Base-by-base conservation (phyloP, 768 basidiomycete species). In the Crucibulum laeve region DNA sequence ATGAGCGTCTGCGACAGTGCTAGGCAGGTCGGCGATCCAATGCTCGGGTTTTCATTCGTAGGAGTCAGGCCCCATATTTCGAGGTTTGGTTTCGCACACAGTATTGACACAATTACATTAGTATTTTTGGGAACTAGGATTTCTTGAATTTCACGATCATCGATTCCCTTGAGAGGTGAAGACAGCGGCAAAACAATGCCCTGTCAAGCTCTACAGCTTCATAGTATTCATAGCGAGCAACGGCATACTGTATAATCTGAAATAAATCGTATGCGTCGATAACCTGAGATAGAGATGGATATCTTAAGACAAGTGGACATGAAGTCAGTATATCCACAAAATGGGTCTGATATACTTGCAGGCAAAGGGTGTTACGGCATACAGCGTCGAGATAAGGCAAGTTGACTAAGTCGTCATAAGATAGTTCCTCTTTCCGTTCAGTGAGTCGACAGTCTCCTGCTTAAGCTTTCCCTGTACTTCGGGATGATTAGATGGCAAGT, bases 31-130 rank as follows among this genome's bases (percentile, higher is more conserved):
- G 4, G 48, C 46, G 1, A 73, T 53, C 72, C 73, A 75, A 7
- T 73, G 57, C 40, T 73, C 71, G 2, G 73, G 74, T 42, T 68
- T 73, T 65, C 69, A 74, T 46, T 73, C 68, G 17, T 54, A 36
- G 0, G 67, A 66, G 46, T 76, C 73, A 8, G 55, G 3, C 74
- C 71, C 73, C 71, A 74, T 5, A 72, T 42, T 1, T 53, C 56
- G 33, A 59, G 57, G 46, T 64, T 60, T 7, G 50, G 49, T 44
- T 74, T 73, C n/a, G 58, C 57, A 22, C 54, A 52, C n/a, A 60
- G 24, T 30, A 57, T 56, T n/a, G 55, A 62, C 18, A 63, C 47
- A 25, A 57, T 42, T 40, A 64, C 46, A 17, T 50, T 26, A 7
- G 64, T 63, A 38, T 55, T 46, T 32, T 64, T 61, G 5, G 55